Evolutionary conservation across 352 stramenopile species (phyloP), one percentile per base, ranked within the genome.

Genomic region (Globisporangium acanthophoron): DNA sequence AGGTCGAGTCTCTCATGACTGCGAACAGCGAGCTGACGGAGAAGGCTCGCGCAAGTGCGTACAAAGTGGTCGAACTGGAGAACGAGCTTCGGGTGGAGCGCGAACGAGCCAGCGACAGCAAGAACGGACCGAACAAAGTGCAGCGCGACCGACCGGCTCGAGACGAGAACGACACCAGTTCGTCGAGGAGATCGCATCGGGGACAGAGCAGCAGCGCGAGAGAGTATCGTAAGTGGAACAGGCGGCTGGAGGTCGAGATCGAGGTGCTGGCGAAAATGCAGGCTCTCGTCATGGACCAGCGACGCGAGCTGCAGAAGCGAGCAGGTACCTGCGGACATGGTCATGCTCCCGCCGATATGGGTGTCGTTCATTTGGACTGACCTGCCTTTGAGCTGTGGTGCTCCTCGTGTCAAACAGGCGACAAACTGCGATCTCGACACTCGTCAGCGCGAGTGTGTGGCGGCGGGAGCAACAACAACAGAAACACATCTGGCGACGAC

Each of bases 221-320:
- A 33, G 45, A 58, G n/a, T 71, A 74, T 12, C 46, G 65, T 16
- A 76, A 76, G 50, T 88, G 80, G 79, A 71, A 65, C 11, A 58
- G 74, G 45, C 72, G 80, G 8, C 37, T 90, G 0, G 56, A 69
- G 27, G 68, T 78, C 18, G 80, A 90, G 54, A 60, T 70, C 12
- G 51, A 65, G 33, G 53, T 90, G 12, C 57, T 90, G 8, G 50
- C 63, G 3, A 87, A 87, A 43, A 76, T 71, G n/a, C 57, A 57
- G 24, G 52, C 55, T 35, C 43, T 87, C 15, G 55, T 87, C 16
- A 24, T 62, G 3, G 79, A 71, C 35, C 72, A 90, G 53, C 76
- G 73, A 9, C 70, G 76, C 53, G 66, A 74, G 16, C 59, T 90
- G 5, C 73, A 65, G 27, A 71, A 73, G n/a, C 79, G 84, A 56